phyloP scores from a whole-genome alignment of 1,139 yeast genomes.

The Scheffersomyces cryptocercus region DNA sequence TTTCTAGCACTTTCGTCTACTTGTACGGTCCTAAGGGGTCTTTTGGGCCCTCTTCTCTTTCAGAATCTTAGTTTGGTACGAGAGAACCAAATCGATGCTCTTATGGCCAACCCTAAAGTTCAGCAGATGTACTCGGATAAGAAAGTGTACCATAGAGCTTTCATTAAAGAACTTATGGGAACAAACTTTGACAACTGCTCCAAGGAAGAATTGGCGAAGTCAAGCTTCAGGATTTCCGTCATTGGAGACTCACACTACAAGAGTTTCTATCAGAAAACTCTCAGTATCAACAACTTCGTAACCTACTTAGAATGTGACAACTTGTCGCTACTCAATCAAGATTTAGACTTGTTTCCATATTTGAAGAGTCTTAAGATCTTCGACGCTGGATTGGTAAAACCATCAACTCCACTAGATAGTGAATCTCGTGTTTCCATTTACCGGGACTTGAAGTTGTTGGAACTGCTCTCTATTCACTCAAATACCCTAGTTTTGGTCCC shows the following conservation, averaged over 20 bases:
- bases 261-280: conserved; percentile 19
- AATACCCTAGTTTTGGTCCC: conserved; percentile 14
- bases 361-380: conserved; percentile 23
- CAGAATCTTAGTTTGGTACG: conserved; percentile 26
- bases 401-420: not conserved
- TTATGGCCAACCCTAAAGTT: conserved; percentile 22
- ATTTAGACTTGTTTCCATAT: conserved; percentile 19
- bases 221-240: conserved; percentile 17
- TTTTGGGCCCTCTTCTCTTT: conserved; percentile 24
- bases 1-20: conserved; percentile 27
- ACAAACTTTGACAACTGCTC: conserved; percentile 20
- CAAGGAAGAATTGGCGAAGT: conserved; percentile 21
- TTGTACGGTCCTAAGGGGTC: conserved; percentile 22
- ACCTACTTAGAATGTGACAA: conserved; percentile 29
- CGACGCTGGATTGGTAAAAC: conserved; percentile 4
- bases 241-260: conserved; percentile 16
- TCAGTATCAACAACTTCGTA: conserved; percentile 23
- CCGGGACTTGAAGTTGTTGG: conserved; percentile 5
- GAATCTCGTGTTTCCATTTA: not conserved
- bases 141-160: conserved; percentile 20
- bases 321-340: conserved; percentile 15
- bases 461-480: conserved; percentile 20
- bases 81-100: conserved; percentile 29
- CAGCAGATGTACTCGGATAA: conserved; percentile 24
- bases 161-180: conserved; percentile 22